Percentiles rank a stretch among this genome's conserved stretches.
These are phyloP conservation scores for Fusarium sp. DNA, from an alignment of 2,329 filamentous ascomycete species.

Conservation along the genomic window DNA sequence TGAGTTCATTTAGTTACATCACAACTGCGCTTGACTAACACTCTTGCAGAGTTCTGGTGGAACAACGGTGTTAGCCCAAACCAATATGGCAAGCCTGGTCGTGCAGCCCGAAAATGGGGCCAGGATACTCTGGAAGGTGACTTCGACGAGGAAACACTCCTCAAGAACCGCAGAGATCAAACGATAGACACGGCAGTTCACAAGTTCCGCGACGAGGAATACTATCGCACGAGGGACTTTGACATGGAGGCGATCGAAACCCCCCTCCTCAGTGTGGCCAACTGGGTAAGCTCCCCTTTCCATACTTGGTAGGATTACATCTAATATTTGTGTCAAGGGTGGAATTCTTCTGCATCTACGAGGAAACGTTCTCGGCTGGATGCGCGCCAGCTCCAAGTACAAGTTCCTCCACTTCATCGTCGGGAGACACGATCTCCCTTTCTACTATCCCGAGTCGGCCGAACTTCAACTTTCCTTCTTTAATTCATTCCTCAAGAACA, in stretches of 20 bases:
- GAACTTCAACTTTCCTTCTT: constrained; percentile 75
- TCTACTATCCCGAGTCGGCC: constrained; percentile 76
- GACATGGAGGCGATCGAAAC: constrained; percentile 73
- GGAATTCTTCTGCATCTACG: constrained; percentile 75
- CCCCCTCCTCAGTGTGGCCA: constrained; percentile 73
- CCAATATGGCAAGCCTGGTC: constrained; percentile 66
- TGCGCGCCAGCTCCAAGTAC: constrained; percentile 69
- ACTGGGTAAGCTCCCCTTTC: constrained; percentile 64
- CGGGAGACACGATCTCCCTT: constrained; percentile 76
- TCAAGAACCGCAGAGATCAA: neutral
- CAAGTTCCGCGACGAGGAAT: neutral
- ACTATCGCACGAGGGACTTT: neutral
- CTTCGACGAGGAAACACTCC: neutral
- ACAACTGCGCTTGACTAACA: neutral
- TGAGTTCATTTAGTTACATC: neutral
- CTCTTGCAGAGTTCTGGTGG: neutral
- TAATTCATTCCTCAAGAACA: constrained; percentile 75
- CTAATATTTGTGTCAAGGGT: neutral
- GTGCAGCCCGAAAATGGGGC: neutral
- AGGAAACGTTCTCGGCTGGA: constrained; percentile 75
- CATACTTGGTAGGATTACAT: no score
- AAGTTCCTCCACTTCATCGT: constrained; percentile 78
- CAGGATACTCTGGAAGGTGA: neutral
- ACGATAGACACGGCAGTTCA: neutral
- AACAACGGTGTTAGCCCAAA: constrained; percentile 52